Base-by-base conservation (phyloP, 805 yeast species). In the Teunomyces kruisii region DNA sequence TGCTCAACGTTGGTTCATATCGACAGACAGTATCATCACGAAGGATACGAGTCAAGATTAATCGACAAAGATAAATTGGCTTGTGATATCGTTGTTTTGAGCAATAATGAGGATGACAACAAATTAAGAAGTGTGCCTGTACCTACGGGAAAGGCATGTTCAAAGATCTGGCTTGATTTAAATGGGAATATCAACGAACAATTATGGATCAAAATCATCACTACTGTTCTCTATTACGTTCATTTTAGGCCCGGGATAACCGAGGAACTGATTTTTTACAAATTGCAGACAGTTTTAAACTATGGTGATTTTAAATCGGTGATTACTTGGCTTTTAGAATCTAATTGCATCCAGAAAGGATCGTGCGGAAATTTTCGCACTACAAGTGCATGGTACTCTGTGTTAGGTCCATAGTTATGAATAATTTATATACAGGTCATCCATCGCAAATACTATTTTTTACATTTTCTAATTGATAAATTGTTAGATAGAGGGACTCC, bases 21-120 rank as follows among this genome's bases (percentile, higher is more conserved):
- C 16, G 88, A 86, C 52, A 76, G 76, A 42, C 64, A 75, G 8
- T 72, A 79, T 46, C 72, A 68, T 12, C 72, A 78, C 42, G 71
- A 75, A 29, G 84, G 88, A 9, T 91, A 90, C 58, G 85, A 84
- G 32, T 86, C 96, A 1, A 76, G 96, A 49, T 70, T 80, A 14
- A 77, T 87, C 32, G 95, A 88, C 49, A 79, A 84, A 51, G 80
- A 75, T 33, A 83, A 74, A 59, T 75, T 79, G 40, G 88, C 77
- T 55, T 84, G 82, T 58, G 96, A 80, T 57, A 80, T 82, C 17
- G 72, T 79, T 16, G 59, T 76, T 16, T 65, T 68, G 43, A 45
- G 56, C n/a, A 40, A 39, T 10, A 17, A 27, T 9, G 40, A 16
- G n/a, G 38, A 22, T 19, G 9, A 8, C 17, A 15, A n/a, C n/a